Conservation (phyloP, 305 asterid genomes). For the Fraxinus platypoda region DNA sequence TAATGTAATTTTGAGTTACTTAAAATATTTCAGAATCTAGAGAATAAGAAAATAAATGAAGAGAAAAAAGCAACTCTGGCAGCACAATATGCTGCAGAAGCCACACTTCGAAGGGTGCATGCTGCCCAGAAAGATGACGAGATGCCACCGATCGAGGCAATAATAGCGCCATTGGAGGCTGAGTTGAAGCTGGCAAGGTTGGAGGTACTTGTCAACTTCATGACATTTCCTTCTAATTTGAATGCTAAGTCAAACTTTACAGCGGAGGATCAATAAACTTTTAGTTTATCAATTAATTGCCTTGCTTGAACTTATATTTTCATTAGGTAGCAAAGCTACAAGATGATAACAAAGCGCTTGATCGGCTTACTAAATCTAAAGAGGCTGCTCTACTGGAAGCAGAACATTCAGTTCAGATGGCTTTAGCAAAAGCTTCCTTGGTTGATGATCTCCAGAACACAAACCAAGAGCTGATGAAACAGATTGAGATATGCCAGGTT, state of each 20-base stretch:
- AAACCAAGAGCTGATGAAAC: conserved; percentile 83
- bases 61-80: too few species aligned
- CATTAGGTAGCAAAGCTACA: conserved; percentile 77
- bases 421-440: conserved; percentile 88
- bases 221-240: conserved; percentile 14
- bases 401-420: conserved; percentile 79
- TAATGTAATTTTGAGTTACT: too few species aligned
- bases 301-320: conserved; percentile 22
- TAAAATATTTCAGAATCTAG: too few species aligned
- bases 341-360: conserved; percentile 88
- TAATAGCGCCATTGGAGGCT: conserved; percentile 36
- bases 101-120: too few species aligned
- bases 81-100: too few species aligned
- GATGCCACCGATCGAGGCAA: too few species aligned
- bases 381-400: conserved; percentile 93
- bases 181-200: conserved; percentile 79
- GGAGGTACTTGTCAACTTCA: conserved; percentile 49
- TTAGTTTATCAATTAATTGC: conserved; percentile 4
- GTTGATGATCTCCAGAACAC: conserved; percentile 93
- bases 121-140: too few species aligned
- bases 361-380: conserved; percentile 87
- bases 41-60: too few species aligned
- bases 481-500: conserved; percentile 95
- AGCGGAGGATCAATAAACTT: background rate
- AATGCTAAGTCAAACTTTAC: conserved; percentile 9